phyloP scores from a whole-genome alignment of 768 basidiomycete species.

The Porpolomopsis calyptriformis region DNA sequence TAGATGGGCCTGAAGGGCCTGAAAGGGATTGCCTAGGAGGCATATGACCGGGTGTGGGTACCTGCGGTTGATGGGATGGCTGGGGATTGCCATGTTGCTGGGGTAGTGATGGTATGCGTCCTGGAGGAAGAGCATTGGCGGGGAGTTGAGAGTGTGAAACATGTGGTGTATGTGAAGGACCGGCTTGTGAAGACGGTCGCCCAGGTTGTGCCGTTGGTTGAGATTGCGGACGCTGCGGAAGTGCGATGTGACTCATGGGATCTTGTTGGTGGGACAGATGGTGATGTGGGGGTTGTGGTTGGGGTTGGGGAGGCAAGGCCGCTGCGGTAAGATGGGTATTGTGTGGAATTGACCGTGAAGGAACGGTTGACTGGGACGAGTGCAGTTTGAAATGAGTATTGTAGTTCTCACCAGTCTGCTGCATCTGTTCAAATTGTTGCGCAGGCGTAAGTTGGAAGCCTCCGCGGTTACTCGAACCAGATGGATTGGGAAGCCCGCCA shows the following conservation, averaged over 20 bases:
- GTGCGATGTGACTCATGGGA: constrained; percentile 25
- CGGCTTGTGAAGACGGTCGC: constrained; percentile 41
- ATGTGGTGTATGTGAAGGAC: constrained; percentile 23
- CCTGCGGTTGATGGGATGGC: constrained; percentile 11
- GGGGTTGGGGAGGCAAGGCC: constrained; percentile 23
- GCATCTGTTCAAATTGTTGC: constrained; percentile 53
- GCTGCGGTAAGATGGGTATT: constrained; percentile 22
- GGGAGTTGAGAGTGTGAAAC: constrained; percentile 10
- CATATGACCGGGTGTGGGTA: background rate
- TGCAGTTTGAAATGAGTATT: constrained; percentile 23
- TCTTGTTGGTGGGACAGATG: constrained; percentile 38
- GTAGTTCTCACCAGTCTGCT: constrained; percentile 25
- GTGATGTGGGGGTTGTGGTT: constrained; percentile 21
- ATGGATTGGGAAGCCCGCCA: constrained; percentile 25
- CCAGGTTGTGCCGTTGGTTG: constrained; percentile 43
- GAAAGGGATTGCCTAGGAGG: background rate
- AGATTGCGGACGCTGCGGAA: constrained; percentile 47
- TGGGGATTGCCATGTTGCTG: constrained; percentile 9
- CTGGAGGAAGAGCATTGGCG: background rate
- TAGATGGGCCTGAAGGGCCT: background rate
- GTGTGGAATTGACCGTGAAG: constrained; percentile 30
- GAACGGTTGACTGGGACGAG: constrained; percentile 26
- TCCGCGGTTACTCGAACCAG: constrained; percentile 30
- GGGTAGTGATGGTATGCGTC: constrained; percentile 1
- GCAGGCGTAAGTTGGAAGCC: constrained; percentile 49